These are phyloP conservation scores for Papilionanthe hybrid DNA, from an alignment of 116 monocot species.

Conservation along the genomic window DNA sequence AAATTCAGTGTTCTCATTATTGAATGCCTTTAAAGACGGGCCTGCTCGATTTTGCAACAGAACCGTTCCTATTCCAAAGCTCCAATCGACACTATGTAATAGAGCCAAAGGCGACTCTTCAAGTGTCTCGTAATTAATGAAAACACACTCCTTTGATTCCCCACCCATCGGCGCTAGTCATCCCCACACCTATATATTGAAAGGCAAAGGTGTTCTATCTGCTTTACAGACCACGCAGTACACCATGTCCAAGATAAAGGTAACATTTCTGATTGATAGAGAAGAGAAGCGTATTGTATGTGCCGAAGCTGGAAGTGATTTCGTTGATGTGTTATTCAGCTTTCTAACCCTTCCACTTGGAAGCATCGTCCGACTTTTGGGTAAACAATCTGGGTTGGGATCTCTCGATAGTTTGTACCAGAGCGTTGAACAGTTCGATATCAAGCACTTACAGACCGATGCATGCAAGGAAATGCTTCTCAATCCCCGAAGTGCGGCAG, in stretches of 20 bases:
- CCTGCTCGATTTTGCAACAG: too few species aligned
- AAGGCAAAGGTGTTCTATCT: too few species aligned
- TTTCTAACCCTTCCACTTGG: constrained; percentile 21
- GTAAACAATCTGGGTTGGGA: not conserved
- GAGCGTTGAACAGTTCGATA: constrained; percentile 13
- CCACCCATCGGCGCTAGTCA: too few species aligned
- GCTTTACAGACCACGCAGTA: not conserved
- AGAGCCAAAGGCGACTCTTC: too few species aligned
- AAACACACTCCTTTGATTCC: too few species aligned
- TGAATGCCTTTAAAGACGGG: too few species aligned
- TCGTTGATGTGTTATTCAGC: constrained; percentile 23
- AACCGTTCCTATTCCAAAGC: too few species aligned
- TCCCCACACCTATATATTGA: too few species aligned
- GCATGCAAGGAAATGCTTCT: constrained; percentile 19
- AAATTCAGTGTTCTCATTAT: too few species aligned
- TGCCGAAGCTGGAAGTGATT: constrained; percentile 17
- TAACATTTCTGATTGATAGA: constrained; percentile 16
- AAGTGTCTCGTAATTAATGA: too few species aligned
- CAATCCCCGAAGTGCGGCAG: not conserved
- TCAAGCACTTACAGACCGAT: not conserved
- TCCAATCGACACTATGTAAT: too few species aligned
- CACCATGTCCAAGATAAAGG: not conserved
- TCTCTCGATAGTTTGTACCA: constrained; percentile 8
- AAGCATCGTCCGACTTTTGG: constrained; percentile 13
- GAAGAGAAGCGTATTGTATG: constrained; percentile 7